These are phyloP conservation scores for Petrea volubilis DNA, from an alignment of 257 asterid species.

Conservation along the genomic window DNA sequence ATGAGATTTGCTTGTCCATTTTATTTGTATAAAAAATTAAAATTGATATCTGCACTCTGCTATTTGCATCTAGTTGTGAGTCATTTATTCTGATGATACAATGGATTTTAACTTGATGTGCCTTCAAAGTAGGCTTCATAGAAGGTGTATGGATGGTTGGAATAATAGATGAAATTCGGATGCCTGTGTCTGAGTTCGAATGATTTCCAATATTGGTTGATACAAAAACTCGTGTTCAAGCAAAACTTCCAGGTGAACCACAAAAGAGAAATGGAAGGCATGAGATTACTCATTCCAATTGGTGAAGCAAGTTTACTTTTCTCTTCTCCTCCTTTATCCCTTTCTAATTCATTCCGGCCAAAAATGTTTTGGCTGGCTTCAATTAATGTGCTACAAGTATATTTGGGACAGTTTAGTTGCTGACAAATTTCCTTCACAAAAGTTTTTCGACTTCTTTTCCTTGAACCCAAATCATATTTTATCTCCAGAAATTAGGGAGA, in stretches of 20 bases:
- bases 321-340: neutral
- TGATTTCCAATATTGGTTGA: constrained; percentile 65
- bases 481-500: constrained; percentile 61
- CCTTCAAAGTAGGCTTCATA: constrained; percentile 67
- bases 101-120: constrained; percentile 30
- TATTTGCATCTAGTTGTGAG: neutral
- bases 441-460: constrained; percentile 74
- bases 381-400: constrained; percentile 88
- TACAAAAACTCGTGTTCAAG: constrained; percentile 77
- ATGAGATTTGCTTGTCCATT: neutral
- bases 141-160: constrained; percentile 96
- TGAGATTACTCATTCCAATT: constrained; percentile 4
- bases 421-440: constrained; percentile 53
- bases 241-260: constrained; percentile 75
- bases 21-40: too few species aligned
- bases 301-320: constrained; percentile 11
- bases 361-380: constrained; percentile 63
- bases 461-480: constrained; percentile 62
- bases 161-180: constrained; percentile 80
- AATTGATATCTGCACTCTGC: neutral
- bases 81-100: constrained; percentile 5
- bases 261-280: constrained; percentile 94
- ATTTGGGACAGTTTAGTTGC: constrained; percentile 84
- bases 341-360: constrained; percentile 17
- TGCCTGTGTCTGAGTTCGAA: constrained; percentile 51